Base-by-base conservation (phyloP, 768 basidiomycete species). In the Bullera alba region DNA sequence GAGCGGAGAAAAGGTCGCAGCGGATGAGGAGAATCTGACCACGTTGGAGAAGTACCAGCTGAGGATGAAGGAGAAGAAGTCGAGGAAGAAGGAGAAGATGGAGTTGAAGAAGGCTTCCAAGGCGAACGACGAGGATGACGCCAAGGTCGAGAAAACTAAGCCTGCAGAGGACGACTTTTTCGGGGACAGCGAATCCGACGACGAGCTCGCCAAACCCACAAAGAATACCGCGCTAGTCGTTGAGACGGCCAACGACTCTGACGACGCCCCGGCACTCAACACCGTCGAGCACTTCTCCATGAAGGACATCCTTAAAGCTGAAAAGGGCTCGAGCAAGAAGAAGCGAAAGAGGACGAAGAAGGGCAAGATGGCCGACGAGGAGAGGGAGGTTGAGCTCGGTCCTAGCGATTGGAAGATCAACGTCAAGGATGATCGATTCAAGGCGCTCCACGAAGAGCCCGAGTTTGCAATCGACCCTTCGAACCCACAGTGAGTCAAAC, bases 401-500 rank as follows among this genome's bases (percentile, higher is more conserved):
- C 57, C 65, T 19, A 83, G 84, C 45, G 81, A 83, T 53, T 97
- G 97, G 70, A 70, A 77, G 36, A 81, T 97, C 61, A 77, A 99
- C 67, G 82, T 91, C 53, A 79, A 80, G 60, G 95, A 99, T 64
- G 80, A 83, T 8, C 84, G 95, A 15, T 97, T 97, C 78, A 81
- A 81, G 66, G 83, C 80, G 19, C 66, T 97, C 37, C 86, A 90
- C 61, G 88, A 95, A 60, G 85, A 96, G 64, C 83, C 87, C 61
- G 80, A 83, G 27, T 97, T 87, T 58, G 92, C 93, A 0, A 91
- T 99, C 58, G 95, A 99, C 72, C 93, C 95, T 17, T 86, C 81
- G 46, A 87, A 96, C 74, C 90, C 93, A 69, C 87, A 83, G 93
- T 95, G 66, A 57, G 90, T 78, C 12, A 1, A 22, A 5, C 10